phyloP scores from a whole-genome alignment of 1,284 basidiomycete species.

The Ustanciosporium gigantosporum region DNA sequence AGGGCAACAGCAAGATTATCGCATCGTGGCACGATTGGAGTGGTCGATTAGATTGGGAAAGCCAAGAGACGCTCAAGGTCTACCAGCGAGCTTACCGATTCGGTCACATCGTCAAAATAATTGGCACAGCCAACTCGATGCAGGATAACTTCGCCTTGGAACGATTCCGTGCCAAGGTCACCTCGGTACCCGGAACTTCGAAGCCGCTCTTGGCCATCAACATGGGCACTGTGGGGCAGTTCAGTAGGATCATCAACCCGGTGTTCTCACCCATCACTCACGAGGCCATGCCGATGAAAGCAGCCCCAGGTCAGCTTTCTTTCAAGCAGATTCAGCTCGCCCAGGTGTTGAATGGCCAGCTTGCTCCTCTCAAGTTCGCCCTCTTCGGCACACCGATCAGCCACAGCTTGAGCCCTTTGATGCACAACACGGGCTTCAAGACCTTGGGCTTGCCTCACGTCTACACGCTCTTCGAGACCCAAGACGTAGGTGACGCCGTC shows the following conservation, averaged over 20 bases:
- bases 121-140: slow-evolving; percentile 76
- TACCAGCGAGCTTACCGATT: slow-evolving; percentile 34
- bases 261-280: slow-evolving; percentile 90
- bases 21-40: slow-evolving; percentile 94
- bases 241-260: slow-evolving; percentile 77
- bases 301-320: slow-evolving; percentile 90
- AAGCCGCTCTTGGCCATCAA: slow-evolving; percentile 87
- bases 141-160: slow-evolving; percentile 81
- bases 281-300: slow-evolving; percentile 73
- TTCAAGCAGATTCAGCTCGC: slow-evolving; percentile 82
- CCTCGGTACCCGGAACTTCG: slow-evolving; percentile 6
- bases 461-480: slow-evolving; percentile 71
- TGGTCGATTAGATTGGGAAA: slow-evolving; percentile 81
- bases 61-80: slow-evolving; percentile 66
- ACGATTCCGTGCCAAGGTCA: slow-evolving; percentile 70
- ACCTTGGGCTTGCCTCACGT: slow-evolving; percentile 74
- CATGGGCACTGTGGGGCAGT: slow-evolving; percentile 85
- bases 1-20: slow-evolving; percentile 78
- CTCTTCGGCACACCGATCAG: slow-evolving; percentile 87
- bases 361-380: slow-evolving; percentile 75
- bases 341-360: slow-evolving; percentile 77
- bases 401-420: slow-evolving; percentile 85
- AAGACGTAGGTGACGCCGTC: slow-evolving; percentile 71
- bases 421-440: slow-evolving; percentile 88
- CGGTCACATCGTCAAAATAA: slow-evolving; percentile 90